Evolutionary conservation across 2,329 filamentous ascomycete species (phyloP).

Genomic region (Claviceps humidiphila): DNA sequence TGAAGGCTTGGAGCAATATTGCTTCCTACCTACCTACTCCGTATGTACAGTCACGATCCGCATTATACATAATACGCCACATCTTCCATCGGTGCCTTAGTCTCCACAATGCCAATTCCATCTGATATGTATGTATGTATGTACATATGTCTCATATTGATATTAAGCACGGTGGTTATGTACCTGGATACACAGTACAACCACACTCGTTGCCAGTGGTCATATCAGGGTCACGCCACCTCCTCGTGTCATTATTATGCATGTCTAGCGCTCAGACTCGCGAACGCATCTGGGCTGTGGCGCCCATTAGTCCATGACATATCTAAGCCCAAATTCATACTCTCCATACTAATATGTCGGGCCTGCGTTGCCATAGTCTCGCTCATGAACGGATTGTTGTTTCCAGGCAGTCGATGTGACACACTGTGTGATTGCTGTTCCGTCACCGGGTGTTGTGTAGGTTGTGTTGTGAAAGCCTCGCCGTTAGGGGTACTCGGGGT

Average conservation of each 20-base stretch:
- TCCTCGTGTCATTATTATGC: conserved; percentile 22
- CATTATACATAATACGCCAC: neutral
- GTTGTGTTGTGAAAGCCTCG: conserved; percentile 12
- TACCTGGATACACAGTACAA: neutral
- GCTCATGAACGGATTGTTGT: conserved; percentile 45
- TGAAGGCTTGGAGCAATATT: no score
- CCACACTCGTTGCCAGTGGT: neutral
- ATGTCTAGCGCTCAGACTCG: conserved; percentile 54
- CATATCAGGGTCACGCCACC: neutral
- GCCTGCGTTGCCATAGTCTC: conserved; percentile 14
- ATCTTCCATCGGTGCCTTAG: neutral
- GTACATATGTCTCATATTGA: neutral
- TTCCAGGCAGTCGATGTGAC: conserved; percentile 26
- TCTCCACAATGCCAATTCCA: no score
- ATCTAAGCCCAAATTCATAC: conserved; percentile 51
- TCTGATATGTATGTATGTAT: no score
- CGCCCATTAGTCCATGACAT: conserved; percentile 55
- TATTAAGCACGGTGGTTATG: neutral
- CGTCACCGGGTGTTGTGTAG: conserved; percentile 16
- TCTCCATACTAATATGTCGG: conserved; percentile 47
- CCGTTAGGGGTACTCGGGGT: conserved; percentile 18
- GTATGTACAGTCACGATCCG: no score
- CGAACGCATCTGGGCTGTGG: conserved; percentile 70
- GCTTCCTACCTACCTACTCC: no score
- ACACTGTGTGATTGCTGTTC: conserved; percentile 15